Evolutionary conservation across 768 basidiomycete species (phyloP), one percentile per base, ranked within the genome.

Genomic region (Chalciporus piperatus): DNA sequence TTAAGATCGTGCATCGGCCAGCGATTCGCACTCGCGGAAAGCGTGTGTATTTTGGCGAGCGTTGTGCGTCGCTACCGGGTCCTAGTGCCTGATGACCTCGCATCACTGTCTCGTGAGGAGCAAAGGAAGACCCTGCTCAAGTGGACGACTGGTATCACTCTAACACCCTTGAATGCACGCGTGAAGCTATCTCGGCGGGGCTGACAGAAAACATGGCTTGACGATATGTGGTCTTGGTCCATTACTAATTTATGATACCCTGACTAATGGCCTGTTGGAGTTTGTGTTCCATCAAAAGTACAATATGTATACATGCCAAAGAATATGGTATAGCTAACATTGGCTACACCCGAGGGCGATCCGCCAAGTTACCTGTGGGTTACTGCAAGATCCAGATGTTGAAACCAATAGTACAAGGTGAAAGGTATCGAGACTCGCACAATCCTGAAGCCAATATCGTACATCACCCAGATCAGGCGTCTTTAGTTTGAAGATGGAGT

Each of bases 1-100:
- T 64, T 72, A 1, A 69, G 79, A 14, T 71, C 68, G 19, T 80
- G 79, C 55, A 74, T 81, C 23, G 80, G 79, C 0, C 75, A 78
- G 50, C 73, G 75, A 4, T 79, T 80, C 44, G 74, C 79, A 1
- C 54, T 73, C 4, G 64, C 73, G 4, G 75, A 79, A 57, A 70
- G 65, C 41, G 55, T 72, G 1, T 73, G 74, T 39, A 63, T 78
- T 48, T 63, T 81, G 30, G 74, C 80, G 10, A 70, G 68, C 41
- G 56, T 80, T 41, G 69, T 75, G 4, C 70, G 72, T 20, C 66
- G 56, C 33, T 80, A 76, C 59, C 62, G 71, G 50, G 63, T 81
- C 20, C 59, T 65, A 0, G 63, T 77, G 4, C 76, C 77, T 0
- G 64, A 67, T 1, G 65, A 74, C 39, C 54, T 78, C 30, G 59